Conservation (phyloP, 192 early-diverging fungal species). For the Lobosporangium transversale region DNA sequence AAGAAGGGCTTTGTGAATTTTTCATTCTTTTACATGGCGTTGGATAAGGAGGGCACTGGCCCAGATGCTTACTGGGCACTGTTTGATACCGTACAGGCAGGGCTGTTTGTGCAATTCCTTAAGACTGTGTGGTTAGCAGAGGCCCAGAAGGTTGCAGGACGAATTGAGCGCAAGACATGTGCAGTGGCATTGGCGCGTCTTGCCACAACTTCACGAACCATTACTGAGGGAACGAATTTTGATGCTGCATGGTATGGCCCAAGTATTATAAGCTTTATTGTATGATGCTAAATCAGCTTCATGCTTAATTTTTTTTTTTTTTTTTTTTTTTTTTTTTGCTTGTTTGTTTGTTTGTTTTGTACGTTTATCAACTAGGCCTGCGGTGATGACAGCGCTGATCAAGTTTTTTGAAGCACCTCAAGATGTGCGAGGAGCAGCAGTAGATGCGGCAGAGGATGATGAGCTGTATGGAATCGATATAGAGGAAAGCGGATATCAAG, state of each 20-base stretch:
- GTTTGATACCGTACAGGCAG: constrained; percentile 46
- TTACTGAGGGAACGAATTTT: constrained; percentile 67
- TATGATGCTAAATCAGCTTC: too few relatives aligned
- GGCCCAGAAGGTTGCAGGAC: constrained; percentile 62
- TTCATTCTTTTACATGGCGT: constrained; percentile 68
- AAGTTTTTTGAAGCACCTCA: constrained; percentile 69
- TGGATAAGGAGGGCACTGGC: constrained; percentile 68
- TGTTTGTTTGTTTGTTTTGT: too few relatives aligned
- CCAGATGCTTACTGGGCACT: constrained; percentile 60
- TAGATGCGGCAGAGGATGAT: constrained; percentile 66
- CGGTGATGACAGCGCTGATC: constrained; percentile 60
- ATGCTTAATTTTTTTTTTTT: too few relatives aligned
- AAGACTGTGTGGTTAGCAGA: constrained; percentile 73
- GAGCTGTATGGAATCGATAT: constrained; percentile 77
- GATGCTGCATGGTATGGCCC: constrained; percentile 50
- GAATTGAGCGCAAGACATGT: constrained; percentile 70
- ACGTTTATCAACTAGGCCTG: constrained; percentile 61
- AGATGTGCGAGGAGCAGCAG: constrained; percentile 51
- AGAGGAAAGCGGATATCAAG: constrained; percentile 82
- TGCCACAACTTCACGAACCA: constrained; percentile 62
- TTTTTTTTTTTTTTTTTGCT: constrained; percentile 3
- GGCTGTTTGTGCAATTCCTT: constrained; percentile 73
- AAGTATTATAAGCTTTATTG: too few relatives aligned
- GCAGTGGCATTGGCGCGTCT: constrained; percentile 73
- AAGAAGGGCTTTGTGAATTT: constrained; percentile 75